Base-by-base conservation (phyloP, 164 flowering plant genomes). In the Buxus sempervirens region DNA sequence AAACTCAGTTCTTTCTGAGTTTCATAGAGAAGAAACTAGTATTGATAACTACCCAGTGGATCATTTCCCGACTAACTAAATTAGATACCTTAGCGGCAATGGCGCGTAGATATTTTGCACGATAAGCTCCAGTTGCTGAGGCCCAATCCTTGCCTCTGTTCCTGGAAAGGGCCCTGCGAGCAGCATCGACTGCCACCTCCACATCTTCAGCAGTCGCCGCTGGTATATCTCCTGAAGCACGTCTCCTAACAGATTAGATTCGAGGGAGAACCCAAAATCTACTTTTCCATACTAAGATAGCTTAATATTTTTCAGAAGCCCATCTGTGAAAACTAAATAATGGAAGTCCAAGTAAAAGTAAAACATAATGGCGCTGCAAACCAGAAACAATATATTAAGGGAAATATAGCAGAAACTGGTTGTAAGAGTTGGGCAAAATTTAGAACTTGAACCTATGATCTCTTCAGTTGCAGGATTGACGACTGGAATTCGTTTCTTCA, bases 181-280 rank as follows among this genome's bases (percentile, higher is more conserved):
- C 97, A 18, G 97, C 97, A 65, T 67, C 86, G 42, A 95, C 98
- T 0, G 98, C 97, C 54, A 89, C 63, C 66, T 89, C 92, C 58
- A 89, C 96, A 88, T 95, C 98, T 67, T 89, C 97, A 9, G 85
- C 80, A 15, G 97, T 92, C 21, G 91, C 98, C 0, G 96, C 90
- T 8, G 98, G 97, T 61, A 92, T 90, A 77, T 87, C 82, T 64
- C 98, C 98, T 95, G 77, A 65, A 63, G 67, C 26, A 58, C 42
- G 60, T 38, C 13, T 10, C 54, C 24, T 60, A 45, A 54, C 26
- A 58, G 25, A 58, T 58, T 27, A 27, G 20, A 22, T 58, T 15
- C 26, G 1, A 25, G 60, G 25, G 4, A 32, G 38, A 51, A 20
- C 62, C 36, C 24, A 51, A 55, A 20, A n/a, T 20, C 26, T 12